phyloP scores from a whole-genome alignment of 345 rosid species.

The Corchorus olitorius region DNA sequence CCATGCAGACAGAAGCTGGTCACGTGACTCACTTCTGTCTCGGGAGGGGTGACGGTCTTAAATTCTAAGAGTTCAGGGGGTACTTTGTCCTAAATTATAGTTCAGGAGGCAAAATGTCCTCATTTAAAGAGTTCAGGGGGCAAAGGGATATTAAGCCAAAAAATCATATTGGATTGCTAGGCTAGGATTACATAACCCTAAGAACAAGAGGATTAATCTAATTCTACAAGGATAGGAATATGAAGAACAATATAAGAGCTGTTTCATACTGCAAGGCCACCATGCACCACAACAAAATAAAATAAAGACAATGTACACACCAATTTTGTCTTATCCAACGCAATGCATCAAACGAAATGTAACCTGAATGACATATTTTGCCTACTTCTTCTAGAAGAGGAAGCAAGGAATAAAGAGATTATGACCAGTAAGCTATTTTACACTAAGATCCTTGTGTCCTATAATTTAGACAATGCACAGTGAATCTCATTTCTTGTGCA shows the following conservation, averaged over 20 bases:
- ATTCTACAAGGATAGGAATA: not conserved
- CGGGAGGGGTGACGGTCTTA: too few species aligned
- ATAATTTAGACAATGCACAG: not conserved
- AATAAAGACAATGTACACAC: not conserved
- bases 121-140: too few species aligned
- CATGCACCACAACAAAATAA: conserved; percentile 7
- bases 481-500: not conserved
- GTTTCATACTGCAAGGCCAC: not conserved
- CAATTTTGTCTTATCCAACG: not conserved
- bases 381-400: not conserved
- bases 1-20: too few species aligned
- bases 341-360: not conserved
- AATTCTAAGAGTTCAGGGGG: too few species aligned
- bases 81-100: too few species aligned
- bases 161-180: not conserved
- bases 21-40: too few species aligned
- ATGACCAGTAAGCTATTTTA: not conserved
- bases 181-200: conserved; percentile 5
- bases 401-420: not conserved
- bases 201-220: not conserved
- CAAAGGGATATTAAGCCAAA: too few species aligned
- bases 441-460: not conserved
- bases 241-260: not conserved
- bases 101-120: too few species aligned
- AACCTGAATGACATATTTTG: not conserved